These are phyloP conservation scores for Mycotypha africana DNA, from an alignment of 371 early-diverging fungal genomes.

Conservation along the genomic window DNA sequence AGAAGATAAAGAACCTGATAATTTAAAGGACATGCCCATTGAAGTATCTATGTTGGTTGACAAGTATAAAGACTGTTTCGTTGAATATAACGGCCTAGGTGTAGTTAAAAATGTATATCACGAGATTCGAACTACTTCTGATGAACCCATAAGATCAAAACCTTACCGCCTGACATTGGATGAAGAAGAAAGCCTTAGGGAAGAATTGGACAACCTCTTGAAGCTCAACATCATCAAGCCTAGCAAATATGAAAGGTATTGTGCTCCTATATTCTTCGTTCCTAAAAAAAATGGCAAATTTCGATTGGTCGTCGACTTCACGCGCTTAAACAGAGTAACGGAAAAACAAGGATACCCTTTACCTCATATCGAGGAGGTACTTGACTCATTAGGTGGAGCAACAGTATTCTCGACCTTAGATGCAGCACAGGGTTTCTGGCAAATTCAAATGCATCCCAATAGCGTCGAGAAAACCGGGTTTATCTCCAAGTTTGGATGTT, in stretches of 20 bases:
- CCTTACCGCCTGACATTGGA: slow-evolving; percentile 2
- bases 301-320: slow-evolving; percentile 32
- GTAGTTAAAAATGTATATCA: too few relatives aligned
- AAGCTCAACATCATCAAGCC: slow-evolving; percentile 5
- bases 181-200: not conserved
- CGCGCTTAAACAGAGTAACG: slow-evolving; percentile 40
- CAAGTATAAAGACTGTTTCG: too few relatives aligned
- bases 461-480: slow-evolving; percentile 32
- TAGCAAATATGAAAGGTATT: slow-evolving; percentile 1
- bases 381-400: slow-evolving; percentile 29
- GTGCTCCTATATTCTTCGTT: slow-evolving; percentile 47
- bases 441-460: slow-evolving; percentile 16
- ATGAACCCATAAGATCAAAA: slow-evolving; percentile 3
- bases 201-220: slow-evolving; percentile 5
- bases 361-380: slow-evolving; percentile 39
- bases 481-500: slow-evolving; percentile 31
- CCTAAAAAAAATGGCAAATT: slow-evolving; percentile 45
- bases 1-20: too few relatives aligned
- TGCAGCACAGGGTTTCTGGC: slow-evolving; percentile 35
- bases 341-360: slow-evolving; percentile 35
- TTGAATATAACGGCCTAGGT: too few relatives aligned
- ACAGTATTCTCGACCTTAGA: slow-evolving; percentile 46
- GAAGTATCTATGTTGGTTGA: too few relatives aligned
- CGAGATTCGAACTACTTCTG: too few relatives aligned
- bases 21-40: too few relatives aligned